Evolutionary conservation across 305 asterid genomes (phyloP), one percentile per base, ranked within the genome.

Genomic region (Rubia balearica): DNA sequence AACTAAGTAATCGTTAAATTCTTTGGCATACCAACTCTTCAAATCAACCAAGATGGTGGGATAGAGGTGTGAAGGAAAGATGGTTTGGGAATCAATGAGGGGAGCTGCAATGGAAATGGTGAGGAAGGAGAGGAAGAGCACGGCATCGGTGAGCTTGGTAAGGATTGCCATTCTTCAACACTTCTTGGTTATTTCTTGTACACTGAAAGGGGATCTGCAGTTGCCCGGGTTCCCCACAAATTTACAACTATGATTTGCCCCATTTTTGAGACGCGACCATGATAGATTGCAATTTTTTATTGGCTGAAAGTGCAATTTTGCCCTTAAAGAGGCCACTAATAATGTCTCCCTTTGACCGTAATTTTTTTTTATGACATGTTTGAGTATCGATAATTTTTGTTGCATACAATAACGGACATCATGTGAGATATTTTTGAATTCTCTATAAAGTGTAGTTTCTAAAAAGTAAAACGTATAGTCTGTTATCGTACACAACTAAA

Each of bases 21-120:
- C 84, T 3, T 78, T 77, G 22, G 80, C 68, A 71, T 94, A 89
- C 96, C 92, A 89, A 66, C 63, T 81, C 72, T 88, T 91, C 78
- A 91, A 83, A 75, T 91, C 89, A 71, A 88, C 80, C 74, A 88
- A 78, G 10, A 74, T 57, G 21, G 91, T 70, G 42, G 96, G 96
- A 71, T 81, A 94, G n/a, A 88, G 55, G 74, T 88, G 78, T n/a
- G 36, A 46, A 55, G 99, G 95, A 42, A 94, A 85, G 71, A 85
- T 74, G 30, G 89, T 69, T 69, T 90, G 99, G 59, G 76, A 85
- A 84, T 94, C 96, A 71, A 94, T 75, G 46, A 94, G 88, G 21
- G 96, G 99, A 70, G 93, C 95, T 19, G 76, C 86, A 19, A 87
- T 70, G 79, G 91, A 87, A 61, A 89, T 79, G 17, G 86, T 19